Conservation (phyloP, 768 basidiomycete species). For the Guyanaporus albipodus region DNA sequence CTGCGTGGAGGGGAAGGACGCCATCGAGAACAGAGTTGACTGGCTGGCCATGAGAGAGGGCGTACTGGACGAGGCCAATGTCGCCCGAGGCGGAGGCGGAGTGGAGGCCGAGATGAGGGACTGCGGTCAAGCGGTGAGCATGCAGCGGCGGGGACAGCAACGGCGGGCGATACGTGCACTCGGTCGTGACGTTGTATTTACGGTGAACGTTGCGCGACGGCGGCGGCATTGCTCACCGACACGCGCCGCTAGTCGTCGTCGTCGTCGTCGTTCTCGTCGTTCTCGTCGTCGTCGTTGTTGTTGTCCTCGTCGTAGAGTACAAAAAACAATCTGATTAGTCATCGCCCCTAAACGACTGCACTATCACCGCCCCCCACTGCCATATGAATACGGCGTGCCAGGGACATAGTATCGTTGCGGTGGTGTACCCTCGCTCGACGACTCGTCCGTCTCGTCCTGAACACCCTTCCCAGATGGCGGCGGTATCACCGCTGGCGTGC, state of each 20-base stretch:
- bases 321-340: constrained; percentile 7
- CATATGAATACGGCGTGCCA: too few species aligned
- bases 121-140: constrained; percentile 34
- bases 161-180: constrained; percentile 36
- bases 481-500: constrained; percentile 26
- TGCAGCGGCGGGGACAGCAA: not conserved
- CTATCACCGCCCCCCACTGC: too few species aligned
- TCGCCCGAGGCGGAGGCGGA: constrained; percentile 82
- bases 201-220: constrained; percentile 36
- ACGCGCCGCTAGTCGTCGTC: too few species aligned
- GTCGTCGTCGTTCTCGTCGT: too few species aligned
- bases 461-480: constrained; percentile 22
- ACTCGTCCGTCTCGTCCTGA: constrained; percentile 25
- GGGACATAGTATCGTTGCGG: constrained; percentile 13
- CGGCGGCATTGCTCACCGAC: constrained; percentile 28
- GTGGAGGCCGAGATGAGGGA: constrained; percentile 73
- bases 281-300: too few species aligned
- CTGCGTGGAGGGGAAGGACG: constrained; percentile 94
- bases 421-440: constrained; percentile 34
- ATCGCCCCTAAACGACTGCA: not conserved
- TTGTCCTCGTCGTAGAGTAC: not conserved
- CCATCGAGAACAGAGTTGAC: constrained; percentile 95
- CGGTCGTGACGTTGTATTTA: constrained; percentile 52
- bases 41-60: constrained; percentile 90
- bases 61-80: constrained; percentile 89